Conservation (phyloP, 2,329 filamentous ascomycete species). For the Ampelomyces quisqualis region DNA sequence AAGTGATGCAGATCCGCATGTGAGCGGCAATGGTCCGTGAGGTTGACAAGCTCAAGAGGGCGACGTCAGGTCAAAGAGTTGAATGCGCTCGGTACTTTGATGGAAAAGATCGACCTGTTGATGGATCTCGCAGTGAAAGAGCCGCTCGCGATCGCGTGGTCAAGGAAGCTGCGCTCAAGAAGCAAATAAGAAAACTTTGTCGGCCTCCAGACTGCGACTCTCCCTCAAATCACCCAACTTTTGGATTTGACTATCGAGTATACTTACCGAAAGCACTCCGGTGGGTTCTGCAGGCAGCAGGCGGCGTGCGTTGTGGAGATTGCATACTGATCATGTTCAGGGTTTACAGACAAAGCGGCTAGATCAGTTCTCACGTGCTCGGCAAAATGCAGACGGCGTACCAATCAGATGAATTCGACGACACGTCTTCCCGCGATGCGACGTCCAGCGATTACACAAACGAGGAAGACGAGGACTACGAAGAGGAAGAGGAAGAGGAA, state of each 20-base stretch:
- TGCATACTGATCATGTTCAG: slow-evolving; percentile 3
- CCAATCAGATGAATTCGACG: slow-evolving; percentile 27
- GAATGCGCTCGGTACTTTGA: slow-evolving; percentile 14
- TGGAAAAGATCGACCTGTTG: slow-evolving; percentile 19
- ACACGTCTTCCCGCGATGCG: slow-evolving; percentile 9
- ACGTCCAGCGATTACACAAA: slow-evolving; percentile 2
- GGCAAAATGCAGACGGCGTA: slow-evolving; percentile 22
- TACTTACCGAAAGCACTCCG: too few relatives aligned
- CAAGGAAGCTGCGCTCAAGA: slow-evolving; percentile 2
- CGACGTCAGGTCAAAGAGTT: too few relatives aligned
- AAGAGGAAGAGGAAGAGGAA: slow-evolving; percentile 5
- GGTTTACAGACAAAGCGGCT: slow-evolving; percentile 18
- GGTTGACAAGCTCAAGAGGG: too few relatives aligned
- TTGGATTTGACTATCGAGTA: too few relatives aligned
- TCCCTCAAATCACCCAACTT: neutral
- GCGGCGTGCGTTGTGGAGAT: neutral
- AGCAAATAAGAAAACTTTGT: neutral
- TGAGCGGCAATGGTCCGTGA: too few relatives aligned
- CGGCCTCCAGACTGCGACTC: neutral
- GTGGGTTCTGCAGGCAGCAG: too few relatives aligned
- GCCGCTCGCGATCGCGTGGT: slow-evolving; percentile 3
- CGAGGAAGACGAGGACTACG: neutral
- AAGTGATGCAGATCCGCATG: too few relatives aligned
- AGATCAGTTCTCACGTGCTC: slow-evolving; percentile 27
- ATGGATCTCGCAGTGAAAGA: slow-evolving; percentile 17